A percentile compares a stretch with the other conserved stretches of the same genome.
Evolutionary conservation across 768 basidiomycete species (phyloP).

Genomic region (Mycena filopes): DNA sequence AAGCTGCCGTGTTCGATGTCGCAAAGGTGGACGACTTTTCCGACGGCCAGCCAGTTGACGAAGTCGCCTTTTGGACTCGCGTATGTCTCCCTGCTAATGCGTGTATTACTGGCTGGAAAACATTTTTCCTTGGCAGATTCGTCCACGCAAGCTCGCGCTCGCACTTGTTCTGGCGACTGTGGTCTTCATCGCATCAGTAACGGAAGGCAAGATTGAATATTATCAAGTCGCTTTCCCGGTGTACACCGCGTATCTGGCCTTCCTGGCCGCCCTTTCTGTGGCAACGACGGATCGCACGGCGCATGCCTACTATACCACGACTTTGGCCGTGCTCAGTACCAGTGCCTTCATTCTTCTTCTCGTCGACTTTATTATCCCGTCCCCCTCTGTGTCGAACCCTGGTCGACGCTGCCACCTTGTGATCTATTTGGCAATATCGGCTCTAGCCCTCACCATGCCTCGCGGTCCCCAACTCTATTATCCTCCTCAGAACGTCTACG

Average conservation of each 20-base stretch:
- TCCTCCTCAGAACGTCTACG: neutral
- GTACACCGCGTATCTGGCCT: neutral
- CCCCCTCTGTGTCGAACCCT: neutral
- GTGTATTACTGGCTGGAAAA: neutral
- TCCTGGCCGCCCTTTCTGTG: neutral
- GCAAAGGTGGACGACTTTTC: slow-evolving; percentile 17
- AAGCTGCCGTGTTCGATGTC: slow-evolving; percentile 16
- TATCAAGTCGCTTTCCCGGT: neutral
- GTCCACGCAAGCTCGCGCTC: slow-evolving; percentile 1
- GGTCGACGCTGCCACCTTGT: neutral
- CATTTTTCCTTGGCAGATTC: neutral
- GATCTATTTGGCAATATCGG: slow-evolving; percentile 8
- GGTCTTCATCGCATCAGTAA: neutral
- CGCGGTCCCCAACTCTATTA: slow-evolving; percentile 14
- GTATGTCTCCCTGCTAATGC: slow-evolving; percentile 2
- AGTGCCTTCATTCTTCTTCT: slow-evolving; percentile 1
- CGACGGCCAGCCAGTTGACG: slow-evolving; percentile 20
- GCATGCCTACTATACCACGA: slow-evolving; percentile 1
- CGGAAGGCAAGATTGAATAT: neutral
- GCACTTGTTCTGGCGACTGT: neutral
- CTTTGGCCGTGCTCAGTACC: neutral
- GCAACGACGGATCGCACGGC: neutral
- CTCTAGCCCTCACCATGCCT: neutral
- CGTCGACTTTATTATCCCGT: slow-evolving; percentile 4
- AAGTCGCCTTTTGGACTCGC: slow-evolving; percentile 27